phyloP scores from a whole-genome alignment of 805 yeast genomes.

The Candida boidinii region DNA sequence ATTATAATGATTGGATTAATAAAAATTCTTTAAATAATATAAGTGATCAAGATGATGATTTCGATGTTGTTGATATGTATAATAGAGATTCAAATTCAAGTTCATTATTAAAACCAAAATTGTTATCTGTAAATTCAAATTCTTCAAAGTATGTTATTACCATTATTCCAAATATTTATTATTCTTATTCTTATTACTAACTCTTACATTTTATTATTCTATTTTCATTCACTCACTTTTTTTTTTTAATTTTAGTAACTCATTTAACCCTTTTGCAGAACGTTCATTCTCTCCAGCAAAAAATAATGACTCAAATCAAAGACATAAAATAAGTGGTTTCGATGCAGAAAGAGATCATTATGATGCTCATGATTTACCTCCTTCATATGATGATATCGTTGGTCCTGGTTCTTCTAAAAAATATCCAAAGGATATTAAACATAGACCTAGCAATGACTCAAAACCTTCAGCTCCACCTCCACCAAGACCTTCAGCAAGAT shows the following conservation, averaged over 20 bases:
- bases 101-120: constrained; percentile 7
- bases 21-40: constrained; percentile 20
- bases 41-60: constrained; percentile 31
- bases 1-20: constrained; percentile 54
- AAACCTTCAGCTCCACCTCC: constrained; percentile 14
- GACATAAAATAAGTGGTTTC: constrained; percentile 4
- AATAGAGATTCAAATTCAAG: constrained; percentile 8
- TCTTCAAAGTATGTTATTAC: constrained; percentile 16
- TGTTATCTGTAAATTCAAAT: constrained; percentile 11
- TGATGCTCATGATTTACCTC: constrained; percentile 34
- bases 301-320: constrained; percentile 5
- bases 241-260: constrained; percentile 10
- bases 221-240: too few relatives aligned
- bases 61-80: constrained; percentile 27
- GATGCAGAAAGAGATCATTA: constrained; percentile 20
- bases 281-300: constrained; percentile 26
- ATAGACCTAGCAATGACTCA: constrained; percentile 12
- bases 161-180: neutral
- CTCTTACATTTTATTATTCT: too few relatives aligned
- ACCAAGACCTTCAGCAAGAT: constrained; percentile 7
- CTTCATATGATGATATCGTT: constrained; percentile 65
- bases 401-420: constrained; percentile 34
- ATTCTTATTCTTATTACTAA: constrained; percentile 6
- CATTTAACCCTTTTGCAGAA: constrained; percentile 49
- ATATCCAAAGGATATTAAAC: constrained; percentile 47